Evolutionary conservation across 495 filamentous ascomycete genomes (phyloP), one percentile per base, ranked within the genome.

Genomic region (Bryoglossum gracile): DNA sequence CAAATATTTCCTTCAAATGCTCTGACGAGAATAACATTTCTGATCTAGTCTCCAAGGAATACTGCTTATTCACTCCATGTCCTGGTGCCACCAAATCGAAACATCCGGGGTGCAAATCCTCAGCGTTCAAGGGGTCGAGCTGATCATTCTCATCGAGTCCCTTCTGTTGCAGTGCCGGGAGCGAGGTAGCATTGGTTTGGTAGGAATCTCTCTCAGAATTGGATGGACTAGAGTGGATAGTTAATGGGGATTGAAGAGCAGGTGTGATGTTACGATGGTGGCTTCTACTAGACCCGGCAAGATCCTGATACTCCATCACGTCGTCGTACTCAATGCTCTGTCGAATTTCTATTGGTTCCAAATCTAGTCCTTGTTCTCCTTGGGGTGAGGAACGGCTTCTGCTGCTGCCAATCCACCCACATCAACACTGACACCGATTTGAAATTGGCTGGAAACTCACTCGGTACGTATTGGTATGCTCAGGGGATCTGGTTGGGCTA

Each of bases 1-100:
- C 68, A 41, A 91, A 76, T 3, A 87, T 82, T 2, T 69, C 62
- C 38, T 72, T 58, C 46, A 88, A 74, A 61, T 87, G 84, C 43
- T 81, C 74, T 4, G 53, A 57, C 5, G 80, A 82, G 56, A 87
- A 86, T 50, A 89, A 68, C 22, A 76, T 64, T 24, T 83, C 77
- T 2, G 81, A 75, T 26, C 75, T 69, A 18, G 62, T 64, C 65
- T 87, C 83, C 1, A 89, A 63, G 1, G 69, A 72, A 55, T 69
- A 77, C 19, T 43, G 62, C 28, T 51, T 56, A 13, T 21, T 19
- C 1, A 23, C 19, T n/a, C 46, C 42, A 11, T 62, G 56, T 3
- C 33, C 38, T 6, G 74, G 69, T 2, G 68, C 65, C 8, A 80
- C 46, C 0, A 81, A 66, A 51, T 80, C 70, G 43, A 76, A 79